Percentiles rank a stretch among this genome's conserved stretches.
Evolutionary conservation across 306 rosid species (phyloP).

Genomic region (Corylus avellana): DNA sequence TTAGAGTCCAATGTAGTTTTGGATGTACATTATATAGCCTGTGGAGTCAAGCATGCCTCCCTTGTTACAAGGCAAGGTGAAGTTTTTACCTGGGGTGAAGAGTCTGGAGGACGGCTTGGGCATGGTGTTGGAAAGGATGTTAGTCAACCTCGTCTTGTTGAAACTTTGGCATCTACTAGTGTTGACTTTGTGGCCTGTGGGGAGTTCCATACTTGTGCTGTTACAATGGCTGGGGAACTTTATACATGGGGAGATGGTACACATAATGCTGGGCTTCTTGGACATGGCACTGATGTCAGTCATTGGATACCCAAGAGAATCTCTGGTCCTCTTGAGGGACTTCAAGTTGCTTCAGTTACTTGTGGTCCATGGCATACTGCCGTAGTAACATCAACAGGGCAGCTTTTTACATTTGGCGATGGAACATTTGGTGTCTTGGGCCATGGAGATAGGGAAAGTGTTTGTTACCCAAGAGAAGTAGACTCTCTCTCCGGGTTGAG

Average conservation of each 20-base stretch:
- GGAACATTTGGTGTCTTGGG: conserved; percentile 98
- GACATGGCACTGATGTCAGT: conserved; percentile 86
- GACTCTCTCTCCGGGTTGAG: conserved; percentile 83
- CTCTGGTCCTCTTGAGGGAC: conserved; percentile 85
- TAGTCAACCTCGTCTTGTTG: conserved; percentile 82
- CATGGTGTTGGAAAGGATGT: conserved; percentile 93
- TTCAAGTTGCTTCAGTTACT: conserved; percentile 88
- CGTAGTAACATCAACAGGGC: conserved; percentile 76
- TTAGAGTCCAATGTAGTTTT: conserved; percentile 83
- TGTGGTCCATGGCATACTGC: conserved; percentile 99
- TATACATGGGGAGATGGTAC: conserved; percentile 99
- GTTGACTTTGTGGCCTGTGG: conserved; percentile 95
- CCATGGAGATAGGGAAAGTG: conserved; percentile 82
- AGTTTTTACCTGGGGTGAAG: conserved; percentile 98
- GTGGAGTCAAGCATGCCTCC: conserved; percentile 93
- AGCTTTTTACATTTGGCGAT: conserved; percentile 94
- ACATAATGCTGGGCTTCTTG: conserved; percentile 96
- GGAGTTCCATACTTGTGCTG: conserved; percentile 97
- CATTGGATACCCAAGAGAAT: conserved; percentile 98
- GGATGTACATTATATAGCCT: conserved; percentile 87
- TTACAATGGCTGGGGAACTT: conserved; percentile 86
- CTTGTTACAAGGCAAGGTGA: conserved; percentile 97
- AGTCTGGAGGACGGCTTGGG: conserved; percentile 98
- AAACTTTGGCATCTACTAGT: conserved; percentile 65
- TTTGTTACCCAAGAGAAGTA: conserved; percentile 81